phyloP scores from a whole-genome alignment of 2,329 filamentous ascomycete species.

The Orbilia ellipsospora region DNA sequence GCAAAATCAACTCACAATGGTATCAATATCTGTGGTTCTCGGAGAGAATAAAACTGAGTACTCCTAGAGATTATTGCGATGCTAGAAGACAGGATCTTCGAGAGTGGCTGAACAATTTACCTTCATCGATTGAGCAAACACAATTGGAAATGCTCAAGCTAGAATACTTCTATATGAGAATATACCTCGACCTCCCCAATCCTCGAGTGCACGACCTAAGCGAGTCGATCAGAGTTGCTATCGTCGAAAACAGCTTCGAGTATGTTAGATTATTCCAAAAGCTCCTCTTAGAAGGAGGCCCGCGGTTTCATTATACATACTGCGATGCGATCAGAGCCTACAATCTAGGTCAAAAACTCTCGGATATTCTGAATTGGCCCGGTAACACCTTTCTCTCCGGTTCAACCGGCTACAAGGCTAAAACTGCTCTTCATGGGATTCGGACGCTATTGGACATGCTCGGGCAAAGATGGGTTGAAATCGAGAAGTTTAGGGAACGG shows the following conservation, averaged over 20 bases:
- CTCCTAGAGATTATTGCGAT: conserved; percentile 79
- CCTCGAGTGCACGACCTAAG: conserved; percentile 48
- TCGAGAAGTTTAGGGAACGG: conserved; percentile 49
- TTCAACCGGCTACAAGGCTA: conserved; percentile 37
- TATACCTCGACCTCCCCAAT: conserved; percentile 67
- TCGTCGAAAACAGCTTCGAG: conserved; percentile 52
- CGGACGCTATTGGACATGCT: conserved; percentile 46
- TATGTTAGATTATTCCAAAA: conserved; percentile 53
- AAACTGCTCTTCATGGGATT: conserved; percentile 41
- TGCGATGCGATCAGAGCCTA: conserved; percentile 54
- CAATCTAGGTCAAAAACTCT: conserved; percentile 50
- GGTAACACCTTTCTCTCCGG: conserved; percentile 46
- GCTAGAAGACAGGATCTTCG: conserved; percentile 79
- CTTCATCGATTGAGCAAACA: conserved; percentile 71
- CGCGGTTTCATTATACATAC: conserved; percentile 52
- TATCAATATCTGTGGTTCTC: conserved; percentile 90
- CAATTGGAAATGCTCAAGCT: conserved; percentile 84
- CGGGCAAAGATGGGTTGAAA: conserved; percentile 44
- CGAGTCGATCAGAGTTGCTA: conserved; percentile 37
- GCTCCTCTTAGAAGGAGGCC: conserved; percentile 39
- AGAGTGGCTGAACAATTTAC: conserved; percentile 83
- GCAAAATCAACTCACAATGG: conserved; percentile 86
- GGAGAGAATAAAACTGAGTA: conserved; percentile 74
- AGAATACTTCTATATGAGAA: conserved; percentile 88
- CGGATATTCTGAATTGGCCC: conserved; percentile 47